Base-by-base conservation (phyloP, 331 rosid genomes). In the Cydonia oblonga region DNA sequence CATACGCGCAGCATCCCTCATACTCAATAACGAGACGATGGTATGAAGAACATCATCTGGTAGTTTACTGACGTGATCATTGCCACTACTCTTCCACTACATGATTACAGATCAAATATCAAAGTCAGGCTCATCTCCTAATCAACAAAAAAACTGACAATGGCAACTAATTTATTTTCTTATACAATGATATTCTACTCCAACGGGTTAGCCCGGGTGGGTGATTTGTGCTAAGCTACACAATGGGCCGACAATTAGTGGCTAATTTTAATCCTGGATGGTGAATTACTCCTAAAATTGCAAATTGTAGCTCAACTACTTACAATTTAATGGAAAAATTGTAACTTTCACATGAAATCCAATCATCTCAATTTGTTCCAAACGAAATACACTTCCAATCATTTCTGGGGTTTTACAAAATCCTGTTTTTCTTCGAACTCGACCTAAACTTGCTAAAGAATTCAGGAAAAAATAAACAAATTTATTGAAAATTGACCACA, bases 31-130 rank as follows among this genome's bases (percentile, higher is more conserved):
- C n/a, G 56, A 57, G 38, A 71, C 26, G 25, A 71, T 71, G 66
- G 62, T 62, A 57, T 15, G 19, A 71, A 71, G 66, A 29, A 70
- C 19, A 70, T 70, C 75, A 70, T 70, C 56, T 11, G 75, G 65
- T 13, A 70, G 24, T 33, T 40, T 40, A 70, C 74, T 54, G 65
- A 70, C 8, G 65, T 19, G 53, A 33, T 70, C 74, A 24, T 23
- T 23, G 32, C 23, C 52, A 14, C 16, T 22, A 24, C 1, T 5
- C 23, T 30, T 14, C 10, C 22, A 13, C 65, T 54, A 22, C 53
- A 70, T 32, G 14, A 70, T 53, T 52, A 13, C 32, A 70, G 20
- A 70, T 14, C 32, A 54, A 30, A 53, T 24, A 54, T 63, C 52
- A 70, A 51, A 67, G 40, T 68, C 28, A 68, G 0, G 44, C 14